These are phyloP conservation scores for Vaccinium vitisidaea DNA, from an alignment of 148 eudicot species.

Conservation along the genomic window DNA sequence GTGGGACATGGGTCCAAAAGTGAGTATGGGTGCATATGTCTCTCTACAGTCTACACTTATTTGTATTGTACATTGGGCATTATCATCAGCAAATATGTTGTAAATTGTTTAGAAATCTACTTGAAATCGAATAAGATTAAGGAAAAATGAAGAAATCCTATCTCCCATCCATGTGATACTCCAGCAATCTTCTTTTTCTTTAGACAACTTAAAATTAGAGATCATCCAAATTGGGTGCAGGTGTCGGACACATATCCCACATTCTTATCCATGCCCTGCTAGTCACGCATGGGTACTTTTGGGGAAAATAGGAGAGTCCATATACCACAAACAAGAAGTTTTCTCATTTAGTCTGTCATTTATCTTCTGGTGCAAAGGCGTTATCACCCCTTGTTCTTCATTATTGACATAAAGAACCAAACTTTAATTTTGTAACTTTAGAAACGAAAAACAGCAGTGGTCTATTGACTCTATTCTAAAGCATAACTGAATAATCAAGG, in stretches of 20 bases:
- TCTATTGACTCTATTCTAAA: not conserved
- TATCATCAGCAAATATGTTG: not conserved
- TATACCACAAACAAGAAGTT: not conserved
- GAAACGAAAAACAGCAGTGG: not conserved
- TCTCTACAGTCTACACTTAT: not conserved
- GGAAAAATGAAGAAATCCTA: not conserved
- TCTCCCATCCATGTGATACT: not conserved
- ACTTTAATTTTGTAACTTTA: not conserved
- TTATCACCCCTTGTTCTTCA: not conserved
- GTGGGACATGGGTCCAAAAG: not conserved
- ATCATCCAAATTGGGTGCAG: not conserved
- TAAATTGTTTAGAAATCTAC: not conserved
- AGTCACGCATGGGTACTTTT: not conserved
- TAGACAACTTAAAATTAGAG: not conserved
- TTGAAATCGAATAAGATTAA: not conserved
- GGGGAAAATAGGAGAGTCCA: not conserved
- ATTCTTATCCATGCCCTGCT: not conserved
- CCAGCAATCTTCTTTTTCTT: not conserved
- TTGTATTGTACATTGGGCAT: not conserved
- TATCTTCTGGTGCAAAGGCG: constrained; percentile 8
- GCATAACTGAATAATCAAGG: not conserved
- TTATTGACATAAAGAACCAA: not conserved
- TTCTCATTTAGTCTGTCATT: not conserved
- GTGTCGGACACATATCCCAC: not conserved
- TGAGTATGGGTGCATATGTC: not conserved